A percentile compares a stretch with the other conserved stretches of the same genome.
These are phyloP conservation scores for Durusdinium trenchii DNA, from an alignment of 73 alveolate genomes.

Conservation along the genomic window DNA sequence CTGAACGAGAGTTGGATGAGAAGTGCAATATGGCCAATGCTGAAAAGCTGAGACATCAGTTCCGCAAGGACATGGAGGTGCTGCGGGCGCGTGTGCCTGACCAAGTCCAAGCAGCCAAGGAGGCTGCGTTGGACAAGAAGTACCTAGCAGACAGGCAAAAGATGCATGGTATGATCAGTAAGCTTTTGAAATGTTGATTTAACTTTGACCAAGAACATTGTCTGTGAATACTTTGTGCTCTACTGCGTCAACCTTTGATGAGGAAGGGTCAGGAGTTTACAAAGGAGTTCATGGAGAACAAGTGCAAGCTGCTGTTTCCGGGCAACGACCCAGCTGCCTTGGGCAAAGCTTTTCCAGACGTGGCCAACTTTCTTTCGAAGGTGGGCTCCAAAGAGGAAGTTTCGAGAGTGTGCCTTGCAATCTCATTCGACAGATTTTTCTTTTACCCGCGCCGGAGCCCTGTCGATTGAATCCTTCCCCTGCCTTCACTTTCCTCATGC, in stretches of 20 bases:
- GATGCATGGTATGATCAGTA: background rate
- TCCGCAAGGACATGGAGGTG: background rate
- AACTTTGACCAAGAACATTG: background rate
- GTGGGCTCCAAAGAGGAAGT: background rate
- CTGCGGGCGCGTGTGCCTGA: background rate
- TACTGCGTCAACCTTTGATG: no score
- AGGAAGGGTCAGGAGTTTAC: background rate
- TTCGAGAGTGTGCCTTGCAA: background rate
- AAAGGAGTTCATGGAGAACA: background rate
- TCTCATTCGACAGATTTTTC: background rate
- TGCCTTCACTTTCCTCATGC: background rate
- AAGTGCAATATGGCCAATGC: background rate
- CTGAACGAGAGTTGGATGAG: background rate
- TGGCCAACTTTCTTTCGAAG: background rate
- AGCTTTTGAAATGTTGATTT: background rate
- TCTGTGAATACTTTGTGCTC: no score
- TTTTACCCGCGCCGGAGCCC: background rate
- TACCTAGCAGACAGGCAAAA: background rate
- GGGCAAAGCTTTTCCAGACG: background rate
- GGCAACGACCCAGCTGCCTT: background rate
- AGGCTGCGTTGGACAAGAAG: constrained; percentile 39
- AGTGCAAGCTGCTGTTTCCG: constrained; percentile 4
- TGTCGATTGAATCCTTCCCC: background rate
- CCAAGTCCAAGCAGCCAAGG: background rate
- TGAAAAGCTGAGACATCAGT: background rate